Conservation (phyloP, 768 basidiomycete genomes). For the Macrocybe gigantea region DNA sequence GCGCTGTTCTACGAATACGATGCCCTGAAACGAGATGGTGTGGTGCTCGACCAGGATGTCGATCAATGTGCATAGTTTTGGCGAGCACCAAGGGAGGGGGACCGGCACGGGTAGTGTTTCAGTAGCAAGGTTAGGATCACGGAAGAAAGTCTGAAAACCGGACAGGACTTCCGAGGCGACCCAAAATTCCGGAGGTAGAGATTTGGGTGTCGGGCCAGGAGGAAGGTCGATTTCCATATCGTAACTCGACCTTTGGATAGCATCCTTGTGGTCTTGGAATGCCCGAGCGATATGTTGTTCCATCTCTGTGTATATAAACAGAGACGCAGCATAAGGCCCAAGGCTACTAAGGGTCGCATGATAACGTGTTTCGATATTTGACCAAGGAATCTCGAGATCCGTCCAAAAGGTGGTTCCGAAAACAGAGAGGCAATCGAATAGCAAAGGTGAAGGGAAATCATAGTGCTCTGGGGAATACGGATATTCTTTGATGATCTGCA, state of each 20-base stretch:
- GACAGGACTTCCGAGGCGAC: slow-evolving; percentile 32
- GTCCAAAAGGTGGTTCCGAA: slow-evolving; percentile 39
- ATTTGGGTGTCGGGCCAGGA: slow-evolving; percentile 9
- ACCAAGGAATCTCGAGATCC: slow-evolving; percentile 50
- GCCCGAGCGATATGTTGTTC: slow-evolving; percentile 41
- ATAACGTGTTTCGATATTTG: slow-evolving; percentile 59
- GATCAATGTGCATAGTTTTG: slow-evolving; percentile 62
- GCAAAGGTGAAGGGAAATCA: slow-evolving; percentile 47
- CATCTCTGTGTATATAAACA: slow-evolving; percentile 62
- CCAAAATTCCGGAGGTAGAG: slow-evolving; percentile 30
- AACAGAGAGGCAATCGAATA: slow-evolving; percentile 29
- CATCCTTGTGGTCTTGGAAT: slow-evolving; percentile 17
- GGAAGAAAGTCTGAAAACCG: slow-evolving; percentile 45
- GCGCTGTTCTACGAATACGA: slow-evolving; percentile 84
- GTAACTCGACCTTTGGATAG: slow-evolving; percentile 8
- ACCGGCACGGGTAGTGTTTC: slow-evolving; percentile 33
- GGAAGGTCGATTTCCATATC: slow-evolving; percentile 13
- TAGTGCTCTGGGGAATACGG: slow-evolving; percentile 44
- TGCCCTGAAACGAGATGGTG: slow-evolving; percentile 62
- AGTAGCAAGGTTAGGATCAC: slow-evolving; percentile 20
- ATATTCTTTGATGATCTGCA: slow-evolving; percentile 56
- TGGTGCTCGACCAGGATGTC: slow-evolving; percentile 53
- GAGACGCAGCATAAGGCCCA: slow-evolving; percentile 71
- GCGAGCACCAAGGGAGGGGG: slow-evolving; percentile 61
- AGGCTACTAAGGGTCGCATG: slow-evolving; percentile 53